These are phyloP conservation scores for Aspergillus piperis DNA, from an alignment of 2,329 filamentous ascomycete species.

Conservation along the genomic window DNA sequence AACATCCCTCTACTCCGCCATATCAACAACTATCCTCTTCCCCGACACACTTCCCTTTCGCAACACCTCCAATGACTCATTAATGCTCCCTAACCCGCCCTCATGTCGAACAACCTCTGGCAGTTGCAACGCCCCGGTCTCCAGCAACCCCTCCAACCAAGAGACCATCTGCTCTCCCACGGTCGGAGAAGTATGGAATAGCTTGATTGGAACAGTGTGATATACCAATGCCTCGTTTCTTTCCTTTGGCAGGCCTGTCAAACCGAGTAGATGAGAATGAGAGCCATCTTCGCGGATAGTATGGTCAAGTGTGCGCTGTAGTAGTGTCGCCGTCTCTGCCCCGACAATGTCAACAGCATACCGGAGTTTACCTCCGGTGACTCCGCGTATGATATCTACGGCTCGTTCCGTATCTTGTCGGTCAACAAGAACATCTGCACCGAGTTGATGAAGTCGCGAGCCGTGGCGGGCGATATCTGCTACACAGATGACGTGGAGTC, in stretches of 20 bases:
- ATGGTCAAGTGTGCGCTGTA: constrained; percentile 56
- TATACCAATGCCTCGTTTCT: constrained; percentile 50
- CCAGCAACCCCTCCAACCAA: constrained; percentile 69
- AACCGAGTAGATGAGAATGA: constrained; percentile 63
- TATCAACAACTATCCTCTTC: constrained; percentile 65
- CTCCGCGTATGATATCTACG: constrained; percentile 62
- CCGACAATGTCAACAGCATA: constrained; percentile 72
- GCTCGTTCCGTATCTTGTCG: constrained; percentile 67
- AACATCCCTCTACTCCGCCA: constrained; percentile 16
- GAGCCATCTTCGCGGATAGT: constrained; percentile 17
- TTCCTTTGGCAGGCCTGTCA: constrained; percentile 67
- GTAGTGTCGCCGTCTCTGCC: constrained; percentile 60
- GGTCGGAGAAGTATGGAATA: constrained; percentile 68
- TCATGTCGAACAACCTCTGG: constrained; percentile 68
- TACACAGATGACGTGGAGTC: constrained; percentile 65
- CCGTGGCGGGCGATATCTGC: constrained; percentile 70
- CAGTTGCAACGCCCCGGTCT: constrained; percentile 54
- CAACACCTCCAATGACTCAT: constrained; percentile 66
- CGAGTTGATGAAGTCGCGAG: constrained; percentile 53
- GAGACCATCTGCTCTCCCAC: constrained; percentile 64
- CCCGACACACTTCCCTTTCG: constrained; percentile 67
- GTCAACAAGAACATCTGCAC: constrained; percentile 68
- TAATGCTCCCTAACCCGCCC: constrained; percentile 66
- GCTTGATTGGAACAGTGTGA: constrained; percentile 72
- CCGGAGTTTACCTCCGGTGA: constrained; percentile 59